Base-by-base conservation (phyloP, 2,329 filamentous ascomycete genomes). In the Orbilia brochopaga region DNA sequence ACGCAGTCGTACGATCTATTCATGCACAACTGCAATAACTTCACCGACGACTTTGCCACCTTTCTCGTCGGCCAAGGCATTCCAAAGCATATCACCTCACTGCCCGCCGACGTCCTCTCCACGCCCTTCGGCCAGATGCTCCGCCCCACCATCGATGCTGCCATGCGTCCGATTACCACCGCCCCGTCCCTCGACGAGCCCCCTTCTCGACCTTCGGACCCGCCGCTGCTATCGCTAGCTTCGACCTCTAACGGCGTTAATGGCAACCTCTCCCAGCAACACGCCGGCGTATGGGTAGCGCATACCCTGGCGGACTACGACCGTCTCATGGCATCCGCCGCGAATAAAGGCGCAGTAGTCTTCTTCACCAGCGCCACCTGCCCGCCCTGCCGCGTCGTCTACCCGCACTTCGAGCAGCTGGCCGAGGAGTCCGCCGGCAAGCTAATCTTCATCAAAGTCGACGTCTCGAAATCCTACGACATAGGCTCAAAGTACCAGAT, bases 341-440 rank as follows among this genome's bases (percentile, higher is more conserved):
- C 83, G 27, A 82, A 84, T 3, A 87, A 89, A 0, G 91, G 88
- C 70, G 90, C 90, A 0, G 85, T 93, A 40, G 84, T 97, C 64
- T 97, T 97, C 82, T 97, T 97, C 81, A 97, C 93, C 0, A 96
- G 91, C 2, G 86, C 89, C 1, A 94, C 88, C 1, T 97, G 92
- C 77, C 85, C 87, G 0, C 92, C 92, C 0, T 97, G 93, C 83
- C 93, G 90, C 79, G 80, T 86, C 15, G 84, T 93, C 1, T 95
- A 96, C 76, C 91, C 92, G 0, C 80, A 88, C 0, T 97, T 91
- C 76, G 89, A 95, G 72, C 83, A 90, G 74, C 82, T 97, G 0
- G 92, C 92, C 1, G 85, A 85, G 24, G 89, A 95, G 78, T 83
- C 88, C 27, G 88, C 85, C 0, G 81, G 85, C 32, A 88, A 88